phyloP scores from a whole-genome alignment of 345 rosid genomes.

The Euclidium syriacum region DNA sequence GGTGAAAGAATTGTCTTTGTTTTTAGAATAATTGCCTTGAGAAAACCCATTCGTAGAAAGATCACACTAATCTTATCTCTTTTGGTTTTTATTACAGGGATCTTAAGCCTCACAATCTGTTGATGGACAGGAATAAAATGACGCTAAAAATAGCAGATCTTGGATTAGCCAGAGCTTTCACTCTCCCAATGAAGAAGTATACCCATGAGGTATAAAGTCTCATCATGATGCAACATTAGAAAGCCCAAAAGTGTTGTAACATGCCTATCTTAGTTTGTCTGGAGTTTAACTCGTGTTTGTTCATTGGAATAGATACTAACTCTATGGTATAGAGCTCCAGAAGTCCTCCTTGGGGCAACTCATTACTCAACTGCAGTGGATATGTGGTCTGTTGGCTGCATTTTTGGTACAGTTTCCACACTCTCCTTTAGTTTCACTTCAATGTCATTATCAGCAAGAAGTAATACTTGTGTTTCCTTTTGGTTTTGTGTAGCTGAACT shows the following conservation, averaged over 20 bases:
- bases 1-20: constrained; percentile 35
- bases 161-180: constrained; percentile 82
- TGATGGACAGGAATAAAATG: constrained; percentile 76
- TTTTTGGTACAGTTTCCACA: constrained; percentile 52
- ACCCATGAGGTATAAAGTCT: constrained; percentile 40
- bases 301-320: constrained; percentile 59
- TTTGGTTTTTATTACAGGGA: constrained; percentile 43
- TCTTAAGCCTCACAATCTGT: constrained; percentile 91
- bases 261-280: neutral
- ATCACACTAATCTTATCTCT: neutral
- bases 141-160: constrained; percentile 91
- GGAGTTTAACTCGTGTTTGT: neutral
- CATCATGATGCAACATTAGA: neutral
- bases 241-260: neutral
- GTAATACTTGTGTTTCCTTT: neutral
- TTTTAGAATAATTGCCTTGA: neutral
- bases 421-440: neutral
- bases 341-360: constrained; percentile 90
- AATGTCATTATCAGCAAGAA: neutral
- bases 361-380: constrained; percentile 98
- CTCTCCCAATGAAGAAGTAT: constrained; percentile 75
- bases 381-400: constrained; percentile 94
- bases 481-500: constrained; percentile 59
- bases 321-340: constrained; percentile 95
- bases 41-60: neutral